Evolutionary conservation across 148 eudicot species (phyloP).

Genomic region (Diospyros lotus): DNA sequence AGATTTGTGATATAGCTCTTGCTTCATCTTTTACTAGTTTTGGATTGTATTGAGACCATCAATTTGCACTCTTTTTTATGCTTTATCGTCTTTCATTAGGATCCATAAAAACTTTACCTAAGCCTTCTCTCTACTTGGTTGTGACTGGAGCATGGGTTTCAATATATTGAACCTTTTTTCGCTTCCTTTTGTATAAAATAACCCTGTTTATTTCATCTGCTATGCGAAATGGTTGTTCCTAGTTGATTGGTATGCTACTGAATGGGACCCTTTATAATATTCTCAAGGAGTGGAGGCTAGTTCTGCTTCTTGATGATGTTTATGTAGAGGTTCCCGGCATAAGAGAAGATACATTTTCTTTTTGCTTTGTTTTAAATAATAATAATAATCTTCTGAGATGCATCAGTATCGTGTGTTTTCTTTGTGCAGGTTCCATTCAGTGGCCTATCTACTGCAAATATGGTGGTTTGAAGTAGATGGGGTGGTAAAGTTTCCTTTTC

Average conservation of each 20-base stretch:
- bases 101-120: not conserved
- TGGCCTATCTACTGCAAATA: constrained; percentile 95
- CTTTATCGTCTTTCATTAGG: not conserved
- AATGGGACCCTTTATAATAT: no score
- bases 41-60: not conserved
- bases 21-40: not conserved
- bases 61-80: constrained; percentile 1
- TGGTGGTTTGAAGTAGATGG: constrained; percentile 99
- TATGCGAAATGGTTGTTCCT: no score
- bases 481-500: constrained; percentile 56
- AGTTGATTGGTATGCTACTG: no score
- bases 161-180: no score
- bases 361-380: not conserved
- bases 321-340: no score
- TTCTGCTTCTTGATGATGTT: no score
- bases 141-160: not conserved
- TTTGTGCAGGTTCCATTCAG: constrained; percentile 58
- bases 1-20: not conserved
- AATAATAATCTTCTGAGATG: not conserved
- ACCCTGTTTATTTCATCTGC: no score
- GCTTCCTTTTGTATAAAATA: no score
- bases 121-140: not conserved
- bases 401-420: not conserved
- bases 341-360: not conserved
- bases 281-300: no score